Conservation (phyloP, 2,329 filamentous ascomycete genomes). For the Monosporascus sp. region DNA sequence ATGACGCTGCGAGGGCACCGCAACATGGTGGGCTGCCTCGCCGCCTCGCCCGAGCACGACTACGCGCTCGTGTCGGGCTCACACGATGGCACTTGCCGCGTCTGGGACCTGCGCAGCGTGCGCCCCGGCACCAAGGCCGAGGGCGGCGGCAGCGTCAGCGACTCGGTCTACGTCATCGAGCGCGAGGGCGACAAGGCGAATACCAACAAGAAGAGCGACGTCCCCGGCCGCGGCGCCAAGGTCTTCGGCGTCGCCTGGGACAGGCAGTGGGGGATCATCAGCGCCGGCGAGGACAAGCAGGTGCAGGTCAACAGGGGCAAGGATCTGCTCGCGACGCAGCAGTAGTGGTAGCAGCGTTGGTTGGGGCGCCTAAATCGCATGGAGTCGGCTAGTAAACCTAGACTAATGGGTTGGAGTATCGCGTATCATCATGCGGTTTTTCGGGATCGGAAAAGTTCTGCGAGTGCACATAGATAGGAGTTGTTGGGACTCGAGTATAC, state of each 20-base stretch:
- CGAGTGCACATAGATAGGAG: not conserved
- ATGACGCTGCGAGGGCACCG: conserved; percentile 90
- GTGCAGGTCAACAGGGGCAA: conserved; percentile 82
- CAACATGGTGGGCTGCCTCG: conserved; percentile 59
- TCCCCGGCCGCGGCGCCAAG: conserved; percentile 79
- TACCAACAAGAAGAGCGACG: conserved; percentile 49
- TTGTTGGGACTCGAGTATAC: not conserved
- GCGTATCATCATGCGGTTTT: no score
- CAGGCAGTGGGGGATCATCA: conserved; percentile 78
- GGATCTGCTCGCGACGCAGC: conserved; percentile 34
- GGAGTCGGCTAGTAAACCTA: not conserved
- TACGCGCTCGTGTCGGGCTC: conserved; percentile 85
- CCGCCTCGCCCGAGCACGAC: conserved; percentile 56
- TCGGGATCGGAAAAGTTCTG: not conserved
- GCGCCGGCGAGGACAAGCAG: conserved; percentile 86
- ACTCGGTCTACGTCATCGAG: conserved; percentile 70
- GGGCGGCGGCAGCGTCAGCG: conserved; percentile 59
- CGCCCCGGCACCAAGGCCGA: conserved; percentile 55
- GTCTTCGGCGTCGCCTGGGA: conserved; percentile 90
- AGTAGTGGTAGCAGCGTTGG: not conserved
- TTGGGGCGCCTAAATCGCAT: not conserved
- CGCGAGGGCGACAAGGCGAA: conserved; percentile 65
- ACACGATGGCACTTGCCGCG: conserved; percentile 84
- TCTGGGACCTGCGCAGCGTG: conserved; percentile 85
- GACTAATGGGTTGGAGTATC: no score